Evolutionary conservation across 192 early-diverging fungal species (phyloP).

Genomic region (Thamnidium elegans): DNA sequence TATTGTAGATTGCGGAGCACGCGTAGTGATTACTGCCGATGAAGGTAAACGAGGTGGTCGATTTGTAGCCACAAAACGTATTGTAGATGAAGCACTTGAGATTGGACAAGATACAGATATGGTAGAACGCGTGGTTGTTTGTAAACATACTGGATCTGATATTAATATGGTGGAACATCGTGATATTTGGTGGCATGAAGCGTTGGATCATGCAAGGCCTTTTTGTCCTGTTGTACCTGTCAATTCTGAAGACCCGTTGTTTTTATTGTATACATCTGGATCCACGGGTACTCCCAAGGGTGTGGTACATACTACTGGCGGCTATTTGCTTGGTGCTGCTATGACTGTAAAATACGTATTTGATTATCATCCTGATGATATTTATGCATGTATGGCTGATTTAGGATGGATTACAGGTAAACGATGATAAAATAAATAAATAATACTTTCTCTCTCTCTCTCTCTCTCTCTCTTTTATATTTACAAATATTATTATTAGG

Average conservation of each 20-base stretch:
- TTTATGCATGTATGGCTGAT: slow-evolving; percentile 94
- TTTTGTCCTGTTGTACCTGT: slow-evolving; percentile 86
- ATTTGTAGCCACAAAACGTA: slow-evolving; percentile 82
- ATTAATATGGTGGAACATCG: slow-evolving; percentile 70
- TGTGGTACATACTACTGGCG: slow-evolving; percentile 90
- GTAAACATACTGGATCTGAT: slow-evolving; percentile 78
- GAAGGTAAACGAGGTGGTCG: slow-evolving; percentile 90
- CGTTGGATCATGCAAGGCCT: slow-evolving; percentile 70
- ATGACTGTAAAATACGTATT: slow-evolving; percentile 88
- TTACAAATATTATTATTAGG: slow-evolving; percentile 7
- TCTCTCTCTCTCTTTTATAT: too few relatives aligned
- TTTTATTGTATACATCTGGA: slow-evolving; percentile 93
- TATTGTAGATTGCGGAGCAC: slow-evolving; percentile 77
- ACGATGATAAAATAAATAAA: too few relatives aligned
- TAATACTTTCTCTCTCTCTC: too few relatives aligned
- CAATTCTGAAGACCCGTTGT: slow-evolving; percentile 88
- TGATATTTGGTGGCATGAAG: slow-evolving; percentile 96
- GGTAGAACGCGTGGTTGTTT: slow-evolving; percentile 85
- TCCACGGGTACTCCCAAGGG: slow-evolving; percentile 91
- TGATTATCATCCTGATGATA: slow-evolving; percentile 86
- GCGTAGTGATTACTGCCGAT: slow-evolving; percentile 87
- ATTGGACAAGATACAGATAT: slow-evolving; percentile 50
- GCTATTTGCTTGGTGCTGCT: slow-evolving; percentile 84
- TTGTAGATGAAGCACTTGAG: slow-evolving; percentile 83
- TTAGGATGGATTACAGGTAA: slow-evolving; percentile 81